These are phyloP conservation scores for Chaetomidium leptoderma DNA, from an alignment of 495 filamentous ascomycete species.

Conservation along the genomic window DNA sequence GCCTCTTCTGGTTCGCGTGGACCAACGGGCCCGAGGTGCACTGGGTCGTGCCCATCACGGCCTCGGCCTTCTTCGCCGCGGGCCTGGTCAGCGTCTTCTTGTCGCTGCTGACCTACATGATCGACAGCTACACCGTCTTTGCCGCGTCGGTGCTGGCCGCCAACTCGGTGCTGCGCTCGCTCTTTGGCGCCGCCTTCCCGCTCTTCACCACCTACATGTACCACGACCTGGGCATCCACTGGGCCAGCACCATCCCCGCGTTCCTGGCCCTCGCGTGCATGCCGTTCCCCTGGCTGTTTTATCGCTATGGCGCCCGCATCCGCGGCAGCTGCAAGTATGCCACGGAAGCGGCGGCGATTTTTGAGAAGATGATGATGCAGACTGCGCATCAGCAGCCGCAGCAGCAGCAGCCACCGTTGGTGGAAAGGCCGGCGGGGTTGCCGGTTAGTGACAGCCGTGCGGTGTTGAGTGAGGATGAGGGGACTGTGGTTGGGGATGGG, in stretches of 20 bases:
- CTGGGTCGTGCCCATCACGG: constrained; percentile 51
- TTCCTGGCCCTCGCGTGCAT: constrained; percentile 72
- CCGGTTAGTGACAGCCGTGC: constrained; percentile 10
- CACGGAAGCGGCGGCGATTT: constrained; percentile 55
- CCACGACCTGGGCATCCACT: constrained; percentile 68
- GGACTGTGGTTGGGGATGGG: constrained; percentile 15
- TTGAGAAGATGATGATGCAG: constrained; percentile 35
- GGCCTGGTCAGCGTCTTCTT: constrained; percentile 61
- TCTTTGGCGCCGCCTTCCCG: constrained; percentile 80
- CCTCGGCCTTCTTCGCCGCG: constrained; percentile 45
- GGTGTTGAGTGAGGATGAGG: constrained; percentile 27
- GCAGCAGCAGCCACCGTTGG: constrained; percentile 3
- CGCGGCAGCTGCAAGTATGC: constrained; percentile 71
- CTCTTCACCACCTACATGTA: constrained; percentile 81
- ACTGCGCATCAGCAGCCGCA: background rate
- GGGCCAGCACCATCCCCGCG: constrained; percentile 72
- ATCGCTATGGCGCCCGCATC: constrained; percentile 65
- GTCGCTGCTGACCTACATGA: constrained; percentile 72
- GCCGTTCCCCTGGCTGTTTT: constrained; percentile 78
- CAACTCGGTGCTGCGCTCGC: constrained; percentile 60
- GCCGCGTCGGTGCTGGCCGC: constrained; percentile 77
- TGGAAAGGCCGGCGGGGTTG: constrained; percentile 9
- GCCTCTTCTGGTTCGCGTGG: constrained; percentile 63
- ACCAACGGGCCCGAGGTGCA: constrained; percentile 47
- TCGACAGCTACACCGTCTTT: constrained; percentile 76